Evolutionary conservation across 2,329 filamentous ascomycete genomes (phyloP), one percentile per base, ranked within the genome.

Genomic region (Ustilaginoidea virens): DNA sequence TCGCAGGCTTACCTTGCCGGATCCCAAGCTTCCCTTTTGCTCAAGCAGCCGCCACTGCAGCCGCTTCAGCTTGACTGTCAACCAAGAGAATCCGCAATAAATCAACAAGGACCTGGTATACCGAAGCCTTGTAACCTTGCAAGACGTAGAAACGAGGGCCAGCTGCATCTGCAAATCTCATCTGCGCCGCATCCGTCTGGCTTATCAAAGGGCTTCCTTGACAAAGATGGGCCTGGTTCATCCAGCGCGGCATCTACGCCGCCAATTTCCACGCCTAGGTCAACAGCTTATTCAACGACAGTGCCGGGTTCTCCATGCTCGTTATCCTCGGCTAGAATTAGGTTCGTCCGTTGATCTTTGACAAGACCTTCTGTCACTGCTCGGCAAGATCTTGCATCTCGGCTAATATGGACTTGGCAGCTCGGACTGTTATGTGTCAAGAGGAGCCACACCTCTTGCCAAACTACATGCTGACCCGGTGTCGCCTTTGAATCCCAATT

Each of bases 1-100:
- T 32, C 33, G 14, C 18, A 13, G 13, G 17, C 19, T 13, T 29
- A 34, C 17, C 29, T 34, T 13, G 26, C 26, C 12, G 32, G 25
- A 13, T 34, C 32, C 6, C 22, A 23, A 19, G 20, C 29, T 19
- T 17, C 10, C 10, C 27, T 31, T 26, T 15, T 25, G 5, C 16
- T 32, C 4, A 23, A 29, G 17, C 22, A 20, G 23, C 12, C 10
- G 14, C 12, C 30, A 25, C n/a, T 13, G 14, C 7, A 25, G 24
- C 24, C 9, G 7, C 12, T n/a, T n/a, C n/a, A 28, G 14, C 15
- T n/a, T 29, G 25, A 23, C 20, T 10, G 9, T 21, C n/a, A 19
- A 6, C 10, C 7, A 25, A 23, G 20, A 8, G 6, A 15, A 14
- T 8, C 20, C 11, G 15, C 11, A 14, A 8, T 10, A 24, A 11